Conservation (phyloP, 2,329 filamentous ascomycete species). For the Xylaria sp. region DNA sequence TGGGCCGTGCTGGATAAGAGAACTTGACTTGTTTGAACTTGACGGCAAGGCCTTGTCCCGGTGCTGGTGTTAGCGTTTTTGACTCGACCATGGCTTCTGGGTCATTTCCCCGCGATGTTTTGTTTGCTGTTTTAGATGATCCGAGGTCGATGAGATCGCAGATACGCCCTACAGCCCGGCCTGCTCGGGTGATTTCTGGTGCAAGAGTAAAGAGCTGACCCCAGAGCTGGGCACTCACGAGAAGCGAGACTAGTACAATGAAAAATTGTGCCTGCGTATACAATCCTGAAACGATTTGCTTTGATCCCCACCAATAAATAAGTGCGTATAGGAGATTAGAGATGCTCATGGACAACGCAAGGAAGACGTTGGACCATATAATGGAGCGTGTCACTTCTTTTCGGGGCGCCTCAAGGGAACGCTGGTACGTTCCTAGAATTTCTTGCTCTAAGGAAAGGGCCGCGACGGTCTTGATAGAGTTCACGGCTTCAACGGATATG, state of each 20-base stretch:
- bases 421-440: slow-evolving; percentile 63
- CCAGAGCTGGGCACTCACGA: slow-evolving; percentile 78
- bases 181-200: slow-evolving; percentile 77
- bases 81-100: slow-evolving; percentile 47
- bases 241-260: slow-evolving; percentile 76
- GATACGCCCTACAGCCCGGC: slow-evolving; percentile 69
- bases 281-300: slow-evolving; percentile 72
- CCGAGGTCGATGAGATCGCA: slow-evolving; percentile 62
- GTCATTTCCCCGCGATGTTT: slow-evolving; percentile 36
- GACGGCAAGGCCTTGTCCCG: slow-evolving; percentile 53
- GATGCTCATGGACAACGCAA: slow-evolving; percentile 68
- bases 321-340: slow-evolving; percentile 78
- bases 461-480: slow-evolving; percentile 72
- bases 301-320: slow-evolving; percentile 84
- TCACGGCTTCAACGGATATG: slow-evolving; percentile 74
- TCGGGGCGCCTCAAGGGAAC: slow-evolving; percentile 61
- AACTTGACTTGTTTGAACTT: slow-evolving; percentile 68
- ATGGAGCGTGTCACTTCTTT: slow-evolving; percentile 65
- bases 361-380: slow-evolving; percentile 66
- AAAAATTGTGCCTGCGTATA: slow-evolving; percentile 77
- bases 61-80: slow-evolving; percentile 33
- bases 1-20: slow-evolving; percentile 69
- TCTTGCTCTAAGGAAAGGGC: slow-evolving; percentile 65
- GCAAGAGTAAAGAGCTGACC: slow-evolving; percentile 80
- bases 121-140: slow-evolving; percentile 41